A percentile compares a stretch with the other conserved stretches of the same genome.
phyloP scores from a whole-genome alignment of 495 filamentous ascomycete genomes.

The Platismatia glauca region DNA sequence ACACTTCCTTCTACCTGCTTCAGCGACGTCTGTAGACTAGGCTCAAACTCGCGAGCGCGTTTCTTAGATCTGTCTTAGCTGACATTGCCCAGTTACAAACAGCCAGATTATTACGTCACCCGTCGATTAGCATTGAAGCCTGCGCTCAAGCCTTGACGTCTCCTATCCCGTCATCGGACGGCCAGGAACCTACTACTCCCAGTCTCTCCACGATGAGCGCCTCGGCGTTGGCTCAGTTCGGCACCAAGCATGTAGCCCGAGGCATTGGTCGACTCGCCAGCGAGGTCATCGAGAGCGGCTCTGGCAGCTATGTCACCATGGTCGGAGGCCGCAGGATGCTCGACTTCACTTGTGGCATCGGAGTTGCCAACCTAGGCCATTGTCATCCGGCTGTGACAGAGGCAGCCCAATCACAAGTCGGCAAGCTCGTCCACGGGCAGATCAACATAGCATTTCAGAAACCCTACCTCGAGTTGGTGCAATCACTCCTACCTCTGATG shows the following conservation, averaged over 20 bases:
- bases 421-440: slow-evolving; percentile 20
- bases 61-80: no score
- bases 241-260: slow-evolving; percentile 16
- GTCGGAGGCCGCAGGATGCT: slow-evolving; percentile 12
- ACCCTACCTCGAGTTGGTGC: slow-evolving; percentile 18
- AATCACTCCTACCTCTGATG: slow-evolving; percentile 19
- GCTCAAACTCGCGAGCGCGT: no score
- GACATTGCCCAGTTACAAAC: background rate
- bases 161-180: background rate
- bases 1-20: no score
- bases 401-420: slow-evolving; percentile 18
- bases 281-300: slow-evolving; percentile 20
- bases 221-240: slow-evolving; percentile 11
- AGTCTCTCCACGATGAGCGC: slow-evolving; percentile 7
- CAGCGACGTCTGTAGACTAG: background rate
- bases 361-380: slow-evolving; percentile 21
- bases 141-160: background rate
- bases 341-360: slow-evolving; percentile 22
- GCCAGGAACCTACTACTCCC: background rate
- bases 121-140: background rate
- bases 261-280: slow-evolving; percentile 16
- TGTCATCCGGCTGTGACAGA: slow-evolving; percentile 21
- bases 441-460: slow-evolving; percentile 24
- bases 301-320: slow-evolving; percentile 21
- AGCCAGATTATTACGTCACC: background rate